Evolutionary conservation across 1,284 basidiomycete genomes (phyloP), one percentile per base, ranked within the genome.

Genomic region (Exobasidium cylindrosporum): DNA sequence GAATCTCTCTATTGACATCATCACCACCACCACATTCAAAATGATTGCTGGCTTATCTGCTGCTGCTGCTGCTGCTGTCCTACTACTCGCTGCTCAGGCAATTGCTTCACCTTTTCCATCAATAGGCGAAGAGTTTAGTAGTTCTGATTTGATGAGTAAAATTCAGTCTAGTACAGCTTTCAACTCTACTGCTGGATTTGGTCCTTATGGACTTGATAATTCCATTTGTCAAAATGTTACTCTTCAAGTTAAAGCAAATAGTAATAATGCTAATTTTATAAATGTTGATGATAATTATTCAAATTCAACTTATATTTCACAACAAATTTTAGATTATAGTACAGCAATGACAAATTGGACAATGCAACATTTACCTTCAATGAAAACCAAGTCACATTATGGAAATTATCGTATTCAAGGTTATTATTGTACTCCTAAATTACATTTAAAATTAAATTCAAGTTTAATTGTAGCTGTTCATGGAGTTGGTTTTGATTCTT

Each of bases 401-500:
- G 45, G 46, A 5, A 66, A 53, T 3, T 72, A 64, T 55, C 10
- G 7, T 26, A 70, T 72, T 58, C 53, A 55, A 11, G 68, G 59
- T 0, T 60, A 65, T 47, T 70, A 70, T 57, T 72, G 70, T 49
- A 53, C 29, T 17, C 70, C 70, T 1, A 61, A 43, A 0, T 49
- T 54, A 26, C 58, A 62, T 24, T 57, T 32, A 2, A 46, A 47
- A 50, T 54, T 61, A 0, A 58, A 56, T 28, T 58, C 59, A 24
- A 59, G 66, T 23, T 58, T 72, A 40, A 58, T 68, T 57, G 61
- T 61, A 49, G 23, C 65, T 24, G 64, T 68, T 0, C 70, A 72
- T 58, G 70, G 70, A 3, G 64, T 72, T 26, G 70, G 70, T 13
- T 72, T 72, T 45, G 63, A 70, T 54, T 31, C 63, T 17, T 35